Conservation (phyloP, 306 rosid genomes). For the Casuarina equisetifolia region DNA sequence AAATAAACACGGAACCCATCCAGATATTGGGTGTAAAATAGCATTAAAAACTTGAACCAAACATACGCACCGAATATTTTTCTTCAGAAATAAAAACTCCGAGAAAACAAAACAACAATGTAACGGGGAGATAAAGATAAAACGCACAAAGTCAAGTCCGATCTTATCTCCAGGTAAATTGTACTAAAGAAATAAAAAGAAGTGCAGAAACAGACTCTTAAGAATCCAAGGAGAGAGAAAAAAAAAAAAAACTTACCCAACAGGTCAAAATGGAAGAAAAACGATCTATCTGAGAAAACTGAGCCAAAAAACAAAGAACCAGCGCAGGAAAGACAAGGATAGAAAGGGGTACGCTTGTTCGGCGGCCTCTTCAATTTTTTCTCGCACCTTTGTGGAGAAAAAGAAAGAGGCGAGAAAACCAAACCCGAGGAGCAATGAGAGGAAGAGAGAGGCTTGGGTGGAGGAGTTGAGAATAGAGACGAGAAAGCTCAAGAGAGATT, state of each 20-base stretch:
- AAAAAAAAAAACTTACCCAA: constrained; percentile 30
- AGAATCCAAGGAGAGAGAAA: background rate
- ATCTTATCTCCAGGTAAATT: constrained; percentile 40
- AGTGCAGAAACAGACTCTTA: background rate
- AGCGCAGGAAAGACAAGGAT: constrained; percentile 12
- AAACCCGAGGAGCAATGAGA: constrained; percentile 50
- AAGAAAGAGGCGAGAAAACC: constrained; percentile 34
- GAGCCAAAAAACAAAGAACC: constrained; percentile 30
- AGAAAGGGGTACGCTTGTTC: constrained; percentile 6
- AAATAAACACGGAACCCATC: constrained; percentile 1
- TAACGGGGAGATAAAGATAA: background rate
- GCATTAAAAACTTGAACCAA: background rate
- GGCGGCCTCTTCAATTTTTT: constrained; percentile 15
- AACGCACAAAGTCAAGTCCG: constrained; percentile 30
- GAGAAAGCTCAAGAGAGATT: no score
- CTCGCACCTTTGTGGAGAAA: constrained; percentile 18
- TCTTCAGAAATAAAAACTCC: constrained; percentile 27
- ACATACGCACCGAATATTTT: background rate
- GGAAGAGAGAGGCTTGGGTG: constrained; percentile 50
- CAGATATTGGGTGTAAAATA: background rate
- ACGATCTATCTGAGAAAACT: constrained; percentile 48
- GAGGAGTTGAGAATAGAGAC: constrained; percentile 42
- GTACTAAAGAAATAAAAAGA: background rate
- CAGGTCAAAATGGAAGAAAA: constrained; percentile 31
- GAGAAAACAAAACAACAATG: constrained; percentile 19